Percentiles rank a stretch among this genome's conserved stretches.
phyloP scores from a whole-genome alignment of 805 yeast genomes.

The Spathaspora boniae region DNA sequence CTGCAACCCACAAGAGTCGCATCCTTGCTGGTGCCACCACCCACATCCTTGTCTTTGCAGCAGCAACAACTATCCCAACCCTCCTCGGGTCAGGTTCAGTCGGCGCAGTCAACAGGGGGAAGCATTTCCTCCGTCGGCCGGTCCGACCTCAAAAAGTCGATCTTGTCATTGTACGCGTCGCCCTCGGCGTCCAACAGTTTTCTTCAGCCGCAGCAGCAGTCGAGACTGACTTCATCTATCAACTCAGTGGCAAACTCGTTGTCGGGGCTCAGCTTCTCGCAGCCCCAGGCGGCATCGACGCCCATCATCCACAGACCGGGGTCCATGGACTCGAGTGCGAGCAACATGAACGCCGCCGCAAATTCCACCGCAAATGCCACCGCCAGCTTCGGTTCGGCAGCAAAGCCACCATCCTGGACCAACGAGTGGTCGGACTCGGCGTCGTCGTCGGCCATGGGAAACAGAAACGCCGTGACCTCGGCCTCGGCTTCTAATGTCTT shows the following conservation, averaged over 20 bases:
- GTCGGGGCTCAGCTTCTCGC: conserved; percentile 15
- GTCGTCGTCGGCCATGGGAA: conserved; percentile 5
- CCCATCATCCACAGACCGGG: conserved; percentile 4
- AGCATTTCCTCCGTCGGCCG: conserved; percentile 35
- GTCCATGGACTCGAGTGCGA: no score
- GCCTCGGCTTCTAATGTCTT: conserved; percentile 17
- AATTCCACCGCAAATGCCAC: conserved; percentile 1
- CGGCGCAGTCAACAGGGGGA: conserved; percentile 36
- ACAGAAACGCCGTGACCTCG: conserved; percentile 7
- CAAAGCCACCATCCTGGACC: conserved; percentile 21
- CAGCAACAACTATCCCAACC: background rate
- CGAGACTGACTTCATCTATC: conserved; percentile 1
- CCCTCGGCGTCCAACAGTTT: conserved; percentile 47
- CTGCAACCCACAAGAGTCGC: conserved; percentile 8
- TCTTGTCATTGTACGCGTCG: conserved; percentile 77
- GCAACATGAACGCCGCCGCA: no score
- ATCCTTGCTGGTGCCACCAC: conserved; percentile 6
- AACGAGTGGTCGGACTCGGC: conserved; percentile 36
- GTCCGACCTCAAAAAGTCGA: conserved; percentile 89
- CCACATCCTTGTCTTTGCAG: conserved; percentile 3
- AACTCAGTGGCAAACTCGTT: conserved; percentile 21
- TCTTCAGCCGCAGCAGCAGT: conserved; percentile 21
- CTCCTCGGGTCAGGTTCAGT: conserved; percentile 15
- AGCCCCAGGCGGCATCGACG: background rate
- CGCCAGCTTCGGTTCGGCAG: conserved; percentile 3